A percentile compares a stretch with the other conserved stretches of the same genome.
These are phyloP conservation scores for Phytophthora pisi DNA, from an alignment of 352 stramenopile species.

Conservation along the genomic window DNA sequence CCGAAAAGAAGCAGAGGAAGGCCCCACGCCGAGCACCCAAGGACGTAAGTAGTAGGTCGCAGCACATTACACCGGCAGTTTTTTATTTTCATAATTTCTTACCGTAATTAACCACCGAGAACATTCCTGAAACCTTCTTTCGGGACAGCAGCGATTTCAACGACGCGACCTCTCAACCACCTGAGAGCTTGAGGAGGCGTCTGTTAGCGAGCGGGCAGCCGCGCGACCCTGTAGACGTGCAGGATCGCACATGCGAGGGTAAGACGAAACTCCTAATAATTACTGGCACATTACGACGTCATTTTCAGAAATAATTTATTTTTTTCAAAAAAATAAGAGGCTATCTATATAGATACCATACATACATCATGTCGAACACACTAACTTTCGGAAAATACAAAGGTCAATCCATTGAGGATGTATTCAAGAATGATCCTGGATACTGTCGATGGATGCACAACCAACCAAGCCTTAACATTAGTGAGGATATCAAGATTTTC, in stretches of 20 bases:
- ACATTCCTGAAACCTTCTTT: not conserved
- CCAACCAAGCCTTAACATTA: not conserved
- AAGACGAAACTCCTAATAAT: too few species aligned
- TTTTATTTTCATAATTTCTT: not conserved
- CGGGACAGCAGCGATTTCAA: not conserved
- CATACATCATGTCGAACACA: slow-evolving; percentile 22
- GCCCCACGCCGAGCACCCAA: too few species aligned
- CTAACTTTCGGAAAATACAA: slow-evolving; percentile 35
- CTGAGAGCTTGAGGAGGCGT: not conserved
- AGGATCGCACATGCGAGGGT: too few species aligned
- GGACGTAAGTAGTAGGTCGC: not conserved
- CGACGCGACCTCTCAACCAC: not conserved
- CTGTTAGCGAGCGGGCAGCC: not conserved
- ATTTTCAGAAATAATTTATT: not conserved
- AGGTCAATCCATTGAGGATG: slow-evolving; percentile 8
- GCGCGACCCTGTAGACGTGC: too few species aligned
- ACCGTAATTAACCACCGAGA: slow-evolving; percentile 1
- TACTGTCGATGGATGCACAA: slow-evolving; percentile 24
- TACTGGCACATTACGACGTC: not conserved
- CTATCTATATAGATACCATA: slow-evolving; percentile 27
- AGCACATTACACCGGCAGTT: not conserved
- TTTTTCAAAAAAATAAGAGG: slow-evolving; percentile 20
- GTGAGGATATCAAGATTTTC: not conserved
- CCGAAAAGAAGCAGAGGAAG: too few species aligned
- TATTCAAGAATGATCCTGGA: slow-evolving; percentile 17